Conservation (phyloP, 2,329 filamentous ascomycete genomes). For the Rutstroemia sydowiana region DNA sequence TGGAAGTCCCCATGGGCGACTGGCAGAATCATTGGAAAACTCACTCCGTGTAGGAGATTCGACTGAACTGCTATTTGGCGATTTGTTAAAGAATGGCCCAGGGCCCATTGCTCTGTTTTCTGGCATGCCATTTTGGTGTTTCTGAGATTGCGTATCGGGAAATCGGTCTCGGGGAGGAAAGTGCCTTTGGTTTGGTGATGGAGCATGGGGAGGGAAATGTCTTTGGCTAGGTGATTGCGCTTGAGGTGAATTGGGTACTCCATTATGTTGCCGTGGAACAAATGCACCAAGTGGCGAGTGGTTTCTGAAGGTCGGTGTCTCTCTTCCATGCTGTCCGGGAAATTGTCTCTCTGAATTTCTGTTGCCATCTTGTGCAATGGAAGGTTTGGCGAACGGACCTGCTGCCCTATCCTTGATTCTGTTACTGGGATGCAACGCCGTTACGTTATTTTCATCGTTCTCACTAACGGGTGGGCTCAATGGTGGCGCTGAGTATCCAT, state of each 20-base stretch:
- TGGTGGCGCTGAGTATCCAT: conserved; percentile 41
- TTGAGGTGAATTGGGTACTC: conserved; percentile 30
- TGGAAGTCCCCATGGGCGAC: conserved; percentile 4
- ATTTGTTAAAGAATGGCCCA: conserved; percentile 22
- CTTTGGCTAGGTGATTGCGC: conserved; percentile 40
- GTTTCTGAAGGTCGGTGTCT: conserved; percentile 43
- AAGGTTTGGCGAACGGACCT: conserved; percentile 65
- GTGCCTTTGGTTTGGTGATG: conserved; percentile 32
- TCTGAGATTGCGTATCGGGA: conserved; percentile 13
- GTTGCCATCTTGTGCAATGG: conserved; percentile 72
- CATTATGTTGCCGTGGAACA: conserved; percentile 26
- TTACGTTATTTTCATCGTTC: conserved; percentile 54
- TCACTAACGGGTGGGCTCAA: conserved; percentile 68
- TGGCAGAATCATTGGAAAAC: conserved; percentile 3
- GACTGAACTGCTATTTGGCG: conserved; percentile 18
- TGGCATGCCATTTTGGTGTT: conserved; percentile 12
- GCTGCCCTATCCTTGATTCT: conserved; percentile 73
- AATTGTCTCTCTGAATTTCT: conserved; percentile 77
- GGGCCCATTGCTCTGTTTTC: conserved; percentile 14
- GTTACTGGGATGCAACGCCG: conserved; percentile 68
- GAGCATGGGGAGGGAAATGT: conserved; percentile 34
- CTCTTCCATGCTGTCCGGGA: conserved; percentile 70
- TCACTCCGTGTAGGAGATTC: conserved; percentile 12
- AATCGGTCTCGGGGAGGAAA: conserved; percentile 21
- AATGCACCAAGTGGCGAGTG: conserved; percentile 23